Evolutionary conservation across 2,329 filamentous ascomycete genomes (phyloP).

Genomic region (Sporothrix curviconia): DNA sequence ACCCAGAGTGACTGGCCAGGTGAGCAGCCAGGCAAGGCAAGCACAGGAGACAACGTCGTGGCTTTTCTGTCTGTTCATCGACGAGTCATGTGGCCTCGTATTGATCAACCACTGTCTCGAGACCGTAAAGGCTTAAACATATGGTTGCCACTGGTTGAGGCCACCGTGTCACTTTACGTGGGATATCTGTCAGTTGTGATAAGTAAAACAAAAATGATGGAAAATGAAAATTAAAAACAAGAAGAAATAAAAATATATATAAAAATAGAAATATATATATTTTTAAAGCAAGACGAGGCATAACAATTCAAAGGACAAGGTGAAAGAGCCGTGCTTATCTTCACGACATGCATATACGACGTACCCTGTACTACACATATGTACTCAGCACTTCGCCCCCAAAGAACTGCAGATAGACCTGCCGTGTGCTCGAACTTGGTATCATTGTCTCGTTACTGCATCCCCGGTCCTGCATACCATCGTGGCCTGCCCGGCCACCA

Average conservation of each 20-base stretch:
- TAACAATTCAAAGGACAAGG: neutral
- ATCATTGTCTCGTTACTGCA: constrained; percentile 1
- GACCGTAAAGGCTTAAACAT: too few relatives aligned
- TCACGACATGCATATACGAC: too few relatives aligned
- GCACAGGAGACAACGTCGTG: neutral
- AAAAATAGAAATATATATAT: neutral
- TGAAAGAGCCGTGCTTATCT: neutral
- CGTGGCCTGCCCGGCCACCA: neutral
- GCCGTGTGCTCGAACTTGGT: constrained; percentile 1
- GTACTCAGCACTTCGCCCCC: too few relatives aligned
- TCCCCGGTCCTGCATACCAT: neutral
- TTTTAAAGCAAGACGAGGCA: neutral
- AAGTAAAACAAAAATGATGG: neutral
- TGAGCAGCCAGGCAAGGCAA: neutral
- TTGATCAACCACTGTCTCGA: too few relatives aligned
- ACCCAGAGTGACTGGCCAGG: neutral
- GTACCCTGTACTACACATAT: too few relatives aligned
- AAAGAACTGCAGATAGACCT: too few relatives aligned
- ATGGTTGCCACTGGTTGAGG: neutral
- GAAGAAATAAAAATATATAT: neutral
- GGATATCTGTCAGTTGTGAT: too few relatives aligned
- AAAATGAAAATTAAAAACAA: neutral
- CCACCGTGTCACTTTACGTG: neutral
- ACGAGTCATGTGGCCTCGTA: too few relatives aligned
- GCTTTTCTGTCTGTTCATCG: too few relatives aligned